Evolutionary conservation across 2,329 filamentous ascomycete species (phyloP).

Genomic region (Ophiocordyceps robertsii): DNA sequence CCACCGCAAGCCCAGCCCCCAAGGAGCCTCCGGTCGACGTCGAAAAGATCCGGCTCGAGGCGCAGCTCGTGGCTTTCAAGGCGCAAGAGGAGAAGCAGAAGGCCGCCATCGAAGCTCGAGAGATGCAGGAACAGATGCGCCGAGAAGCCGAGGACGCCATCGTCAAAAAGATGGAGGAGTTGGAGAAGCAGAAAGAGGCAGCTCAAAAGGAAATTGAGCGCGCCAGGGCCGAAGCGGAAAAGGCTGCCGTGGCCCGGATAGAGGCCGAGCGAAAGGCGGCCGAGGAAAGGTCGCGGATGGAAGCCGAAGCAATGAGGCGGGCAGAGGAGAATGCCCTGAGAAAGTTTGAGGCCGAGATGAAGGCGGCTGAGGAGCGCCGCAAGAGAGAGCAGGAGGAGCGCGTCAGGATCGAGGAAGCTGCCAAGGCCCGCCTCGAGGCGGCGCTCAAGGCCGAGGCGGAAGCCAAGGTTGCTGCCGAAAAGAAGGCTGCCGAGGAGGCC

Average conservation of each 20-base stretch:
- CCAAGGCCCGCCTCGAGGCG: constrained; percentile 25
- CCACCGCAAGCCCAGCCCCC: constrained; percentile 18
- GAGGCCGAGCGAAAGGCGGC: constrained; percentile 29
- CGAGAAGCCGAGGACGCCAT: constrained; percentile 33
- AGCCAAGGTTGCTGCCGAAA: constrained; percentile 27
- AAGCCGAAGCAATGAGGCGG: constrained; percentile 19
- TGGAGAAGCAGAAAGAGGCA: constrained; percentile 28
- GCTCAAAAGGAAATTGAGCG: constrained; percentile 32
- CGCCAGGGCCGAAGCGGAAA: constrained; percentile 31
- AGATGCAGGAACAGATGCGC: constrained; percentile 30
- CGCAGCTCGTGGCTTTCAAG: constrained; percentile 40
- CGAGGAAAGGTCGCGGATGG: constrained; percentile 27
- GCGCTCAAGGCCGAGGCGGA: constrained; percentile 27
- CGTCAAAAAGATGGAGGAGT: constrained; percentile 25
- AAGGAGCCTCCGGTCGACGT: constrained; percentile 32
- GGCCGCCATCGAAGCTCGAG: constrained; percentile 28
- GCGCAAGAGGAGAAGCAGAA: constrained; percentile 30
- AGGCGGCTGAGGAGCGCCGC: constrained; percentile 28
- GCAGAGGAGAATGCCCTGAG: constrained; percentile 23
- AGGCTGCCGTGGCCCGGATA: constrained; percentile 28
- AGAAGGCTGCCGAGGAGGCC: constrained; percentile 27
- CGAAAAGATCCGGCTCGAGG: constrained; percentile 47
- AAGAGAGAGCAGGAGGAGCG: constrained; percentile 25
- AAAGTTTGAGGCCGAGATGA: constrained; percentile 25
- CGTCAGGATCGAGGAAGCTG: constrained; percentile 33